A percentile compares a stretch with the other conserved stretches of the same genome.
Evolutionary conservation across 768 basidiomycete genomes (phyloP).

Genomic region (Pleurotus pulmonarius): DNA sequence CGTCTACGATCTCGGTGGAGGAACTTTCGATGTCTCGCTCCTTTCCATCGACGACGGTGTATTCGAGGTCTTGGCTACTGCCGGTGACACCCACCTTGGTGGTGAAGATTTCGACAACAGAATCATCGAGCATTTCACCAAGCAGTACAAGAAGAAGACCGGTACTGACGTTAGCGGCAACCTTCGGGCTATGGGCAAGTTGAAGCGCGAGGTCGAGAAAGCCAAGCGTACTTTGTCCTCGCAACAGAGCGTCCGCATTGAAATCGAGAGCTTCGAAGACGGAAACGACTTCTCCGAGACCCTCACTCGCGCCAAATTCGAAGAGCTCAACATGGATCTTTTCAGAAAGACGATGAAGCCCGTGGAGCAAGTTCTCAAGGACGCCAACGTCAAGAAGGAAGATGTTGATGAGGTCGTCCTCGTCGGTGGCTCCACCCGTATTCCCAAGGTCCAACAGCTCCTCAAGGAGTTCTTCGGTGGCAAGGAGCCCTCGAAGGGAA

Average conservation of each 20-base stretch:
- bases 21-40: slow-evolving; percentile 98
- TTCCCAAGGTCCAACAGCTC: slow-evolving; percentile 98
- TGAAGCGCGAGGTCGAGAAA: slow-evolving; percentile 92
- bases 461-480: slow-evolving; percentile 96
- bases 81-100: slow-evolving; percentile 93
- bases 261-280: slow-evolving; percentile 94
- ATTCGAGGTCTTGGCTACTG: slow-evolving; percentile 86
- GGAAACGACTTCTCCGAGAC: slow-evolving; percentile 98
- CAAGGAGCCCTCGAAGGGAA: slow-evolving; percentile 96
- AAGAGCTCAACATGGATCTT: slow-evolving; percentile 97
- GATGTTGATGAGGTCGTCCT: slow-evolving; percentile 91
- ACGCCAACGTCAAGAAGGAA: slow-evolving; percentile 97
- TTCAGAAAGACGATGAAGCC: slow-evolving; percentile 99
- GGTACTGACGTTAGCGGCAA: slow-evolving; percentile 80
- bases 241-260: slow-evolving; percentile 87
- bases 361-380: slow-evolving; percentile 98
- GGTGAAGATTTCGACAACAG: slow-evolving; percentile 97
- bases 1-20: slow-evolving; percentile 97
- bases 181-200: slow-evolving; percentile 82
- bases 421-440: slow-evolving; percentile 97
- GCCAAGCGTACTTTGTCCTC: slow-evolving; percentile 90
- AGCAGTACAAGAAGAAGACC: slow-evolving; percentile 89
- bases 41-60: slow-evolving; percentile 93
- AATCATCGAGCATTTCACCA: slow-evolving; percentile 85
- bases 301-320: slow-evolving; percentile 96